Base-by-base conservation (phyloP, 495 filamentous ascomycete genomes). In the Aspergillus homomorphus region DNA sequence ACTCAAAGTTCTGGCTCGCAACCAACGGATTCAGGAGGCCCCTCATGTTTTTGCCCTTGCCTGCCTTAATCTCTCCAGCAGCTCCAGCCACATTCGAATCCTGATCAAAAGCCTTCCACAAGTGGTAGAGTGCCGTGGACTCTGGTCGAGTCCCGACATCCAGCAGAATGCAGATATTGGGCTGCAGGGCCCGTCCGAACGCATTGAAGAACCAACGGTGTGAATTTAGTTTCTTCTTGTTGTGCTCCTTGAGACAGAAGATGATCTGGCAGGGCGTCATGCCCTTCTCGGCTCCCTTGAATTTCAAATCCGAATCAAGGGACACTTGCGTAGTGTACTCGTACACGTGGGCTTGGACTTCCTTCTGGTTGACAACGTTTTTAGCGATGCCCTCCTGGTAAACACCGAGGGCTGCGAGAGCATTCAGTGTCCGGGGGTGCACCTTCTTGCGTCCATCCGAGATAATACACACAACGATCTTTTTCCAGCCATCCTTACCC, bases 131-230 rank as follows among this genome's bases (percentile, higher is more conserved):
- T 3, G 91, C 89, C 42, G 84, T 95, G 21, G 82, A 75, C 3
- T 90, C 90, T 0, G 94, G 94, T 55, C 90, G 89, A 0, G 94
- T 98, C 45, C 95, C 95, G 20, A 97, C 95, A 69, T 98, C 94
- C 9, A 98, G 87, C 51, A 98, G 76, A 68, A 98, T 95, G 72
- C 95, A 98, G 46, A 99, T 89, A 60, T 99, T 98, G 0, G 95
- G 95, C 52, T 90, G 92, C 14, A 99, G 79, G 3, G 92, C 89
- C 61, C 88, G 86, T 55, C 95, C 95, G 60, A 99, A 96, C 2
- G 93, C 95, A 70, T 99, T 98, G 77, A 99, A 99, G 75, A 97
- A 96, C 95, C 95, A 99, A 51, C 95, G 86, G 76, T 99, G 95
- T 5, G 91, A 96, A 77, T 99, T 99, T 51, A 99, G 81, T 77